Evolutionary conservation across 805 yeast genomes (phyloP).

Genomic region (Saccharomycopsis sp.): DNA sequence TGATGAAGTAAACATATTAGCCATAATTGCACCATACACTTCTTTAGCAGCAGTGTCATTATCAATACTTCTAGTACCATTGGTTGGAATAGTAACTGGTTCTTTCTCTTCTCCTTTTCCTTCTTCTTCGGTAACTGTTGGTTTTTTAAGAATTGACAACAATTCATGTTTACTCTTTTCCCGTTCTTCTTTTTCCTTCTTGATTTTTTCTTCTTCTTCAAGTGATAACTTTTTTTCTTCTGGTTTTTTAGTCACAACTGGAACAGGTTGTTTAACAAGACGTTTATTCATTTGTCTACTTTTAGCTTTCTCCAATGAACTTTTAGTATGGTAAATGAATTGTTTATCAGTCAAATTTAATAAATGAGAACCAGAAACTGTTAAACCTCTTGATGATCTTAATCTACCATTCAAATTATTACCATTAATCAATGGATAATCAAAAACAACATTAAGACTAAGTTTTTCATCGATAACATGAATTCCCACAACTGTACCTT

Average conservation of each 20-base stretch:
- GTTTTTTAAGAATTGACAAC: constrained; percentile 6
- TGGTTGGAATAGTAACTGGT: neutral
- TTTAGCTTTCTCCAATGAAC: constrained; percentile 35
- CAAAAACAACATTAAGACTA: constrained; percentile 74
- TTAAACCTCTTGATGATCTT: constrained; percentile 69
- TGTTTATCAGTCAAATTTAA: constrained; percentile 70
- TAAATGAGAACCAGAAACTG: constrained; percentile 71
- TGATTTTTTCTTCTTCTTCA: constrained; percentile 1
- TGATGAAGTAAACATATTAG: constrained; percentile 16
- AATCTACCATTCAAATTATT: constrained; percentile 71
- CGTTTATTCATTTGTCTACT: constrained; percentile 12
- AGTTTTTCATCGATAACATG: constrained; percentile 42
- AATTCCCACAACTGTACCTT: constrained; percentile 80
- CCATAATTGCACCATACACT: constrained; percentile 16
- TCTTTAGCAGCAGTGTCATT: constrained; percentile 16
- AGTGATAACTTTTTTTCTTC: constrained; percentile 20
- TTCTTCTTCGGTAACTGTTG: constrained; percentile 9
- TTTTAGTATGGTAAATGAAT: constrained; percentile 63
- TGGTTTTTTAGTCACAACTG: constrained; percentile 7
- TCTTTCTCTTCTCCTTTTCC: constrained; percentile 4
- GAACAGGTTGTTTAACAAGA: constrained; percentile 7
- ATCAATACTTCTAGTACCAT: constrained; percentile 5
- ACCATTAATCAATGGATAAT: constrained; percentile 73
- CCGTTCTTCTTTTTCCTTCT: neutral
- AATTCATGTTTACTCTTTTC: constrained; percentile 11